Evolutionary conservation across 2,329 filamentous ascomycete genomes (phyloP).

Genomic region (Lizonia empirigonia): DNA sequence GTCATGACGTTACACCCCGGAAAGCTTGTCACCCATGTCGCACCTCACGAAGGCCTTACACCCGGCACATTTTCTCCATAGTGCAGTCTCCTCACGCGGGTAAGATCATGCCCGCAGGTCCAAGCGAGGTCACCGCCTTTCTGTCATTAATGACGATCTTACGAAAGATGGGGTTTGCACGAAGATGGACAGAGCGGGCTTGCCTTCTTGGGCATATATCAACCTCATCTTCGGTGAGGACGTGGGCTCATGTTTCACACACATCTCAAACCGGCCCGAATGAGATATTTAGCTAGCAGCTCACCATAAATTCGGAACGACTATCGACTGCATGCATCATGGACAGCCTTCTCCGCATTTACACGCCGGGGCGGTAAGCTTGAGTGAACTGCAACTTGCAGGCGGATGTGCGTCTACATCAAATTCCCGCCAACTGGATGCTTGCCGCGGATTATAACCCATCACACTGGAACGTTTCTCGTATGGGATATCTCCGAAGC

Average conservation of each 20-base stretch:
- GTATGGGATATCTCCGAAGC: not conserved
- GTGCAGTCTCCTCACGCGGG: conserved; percentile 10
- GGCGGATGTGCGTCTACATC: too few relatives aligned
- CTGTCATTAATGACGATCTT: conserved; percentile 28
- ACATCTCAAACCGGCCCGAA: conserved; percentile 11
- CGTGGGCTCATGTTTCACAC: conserved; percentile 5
- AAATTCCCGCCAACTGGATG: conserved; percentile 5
- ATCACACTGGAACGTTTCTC: not conserved
- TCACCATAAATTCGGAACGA: conserved; percentile 8
- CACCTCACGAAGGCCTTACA: conserved; percentile 18
- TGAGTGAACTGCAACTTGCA: not conserved
- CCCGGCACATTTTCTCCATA: conserved; percentile 20
- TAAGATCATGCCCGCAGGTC: conserved; percentile 7
- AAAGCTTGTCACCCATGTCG: conserved; percentile 15
- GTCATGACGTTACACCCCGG: conserved; percentile 27
- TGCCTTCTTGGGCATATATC: conserved; percentile 6
- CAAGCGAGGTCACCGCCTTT: conserved; percentile 30
- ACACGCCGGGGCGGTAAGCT: not conserved
- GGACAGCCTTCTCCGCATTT: conserved; percentile 11
- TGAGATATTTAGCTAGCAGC: not conserved
- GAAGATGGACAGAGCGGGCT: conserved; percentile 9
- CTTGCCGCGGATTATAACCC: conserved; percentile 10
- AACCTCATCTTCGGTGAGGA: conserved; percentile 1
- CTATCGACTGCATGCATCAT: not conserved
- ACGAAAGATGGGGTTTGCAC: conserved; percentile 13